phyloP scores from a whole-genome alignment of 805 yeast genomes.

The Nakazawaea peltata region DNA sequence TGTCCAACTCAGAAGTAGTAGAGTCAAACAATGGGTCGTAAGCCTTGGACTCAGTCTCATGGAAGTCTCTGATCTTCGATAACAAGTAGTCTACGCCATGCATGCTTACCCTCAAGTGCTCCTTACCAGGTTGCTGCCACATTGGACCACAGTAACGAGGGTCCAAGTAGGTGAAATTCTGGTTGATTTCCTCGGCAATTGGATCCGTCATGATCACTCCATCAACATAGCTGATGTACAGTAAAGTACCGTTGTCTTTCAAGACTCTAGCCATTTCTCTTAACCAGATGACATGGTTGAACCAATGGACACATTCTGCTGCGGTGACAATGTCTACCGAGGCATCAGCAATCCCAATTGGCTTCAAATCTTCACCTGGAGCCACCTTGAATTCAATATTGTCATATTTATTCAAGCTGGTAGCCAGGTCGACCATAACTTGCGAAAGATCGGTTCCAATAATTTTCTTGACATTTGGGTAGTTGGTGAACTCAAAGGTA shows the following conservation, averaged over 20 bases:
- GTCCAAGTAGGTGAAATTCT: slow-evolving; percentile 43
- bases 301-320: slow-evolving; percentile 81
- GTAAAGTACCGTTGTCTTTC: slow-evolving; percentile 47
- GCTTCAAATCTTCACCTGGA: slow-evolving; percentile 20
- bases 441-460: slow-evolving; percentile 58
- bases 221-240: slow-evolving; percentile 72
- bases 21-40: slow-evolving; percentile 16
- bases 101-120: slow-evolving; percentile 26
- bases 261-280: slow-evolving; percentile 40
- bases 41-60: slow-evolving; percentile 20
- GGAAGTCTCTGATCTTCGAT: slow-evolving; percentile 16
- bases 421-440: slow-evolving; percentile 46
- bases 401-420: slow-evolving; percentile 8
- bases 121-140: slow-evolving; percentile 41
- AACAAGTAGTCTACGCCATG: slow-evolving; percentile 13
- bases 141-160: slow-evolving; percentile 38
- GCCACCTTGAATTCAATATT: slow-evolving; percentile 16
- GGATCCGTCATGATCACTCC: slow-evolving; percentile 43
- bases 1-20: slow-evolving; percentile 12
- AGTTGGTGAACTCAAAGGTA: slow-evolving; percentile 38
- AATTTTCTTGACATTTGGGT: slow-evolving; percentile 32
- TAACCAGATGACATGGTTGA: slow-evolving; percentile 48
- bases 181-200: slow-evolving; percentile 41
- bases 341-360: slow-evolving; percentile 14
- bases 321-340: slow-evolving; percentile 59